Conservation (phyloP, 768 basidiomycete species). For the Galerina sulciceps region DNA sequence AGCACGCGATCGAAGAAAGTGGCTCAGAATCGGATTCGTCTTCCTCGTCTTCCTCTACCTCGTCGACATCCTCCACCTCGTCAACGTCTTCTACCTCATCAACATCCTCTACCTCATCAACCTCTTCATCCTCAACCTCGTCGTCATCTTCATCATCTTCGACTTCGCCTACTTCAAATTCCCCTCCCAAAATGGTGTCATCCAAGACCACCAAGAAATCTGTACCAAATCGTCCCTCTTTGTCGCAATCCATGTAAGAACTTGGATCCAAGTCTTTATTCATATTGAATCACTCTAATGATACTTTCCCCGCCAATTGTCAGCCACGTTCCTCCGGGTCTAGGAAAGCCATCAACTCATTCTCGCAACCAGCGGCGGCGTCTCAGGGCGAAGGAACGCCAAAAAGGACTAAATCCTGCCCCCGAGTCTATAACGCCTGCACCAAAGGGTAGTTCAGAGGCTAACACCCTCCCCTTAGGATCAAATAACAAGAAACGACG, state of each 20-base stretch:
- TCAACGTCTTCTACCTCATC: conserved; percentile 30
- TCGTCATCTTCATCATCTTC: conserved; percentile 22
- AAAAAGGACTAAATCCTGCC: conserved; percentile 5
- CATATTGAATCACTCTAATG: neutral
- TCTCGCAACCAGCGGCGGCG: conserved; percentile 62
- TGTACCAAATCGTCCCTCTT: neutral
- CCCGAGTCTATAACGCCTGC: conserved; percentile 5
- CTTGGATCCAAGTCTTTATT: neutral
- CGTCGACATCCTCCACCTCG: neutral
- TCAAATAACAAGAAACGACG: neutral
- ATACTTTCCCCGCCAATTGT: neutral
- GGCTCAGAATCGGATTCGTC: conserved; percentile 14
- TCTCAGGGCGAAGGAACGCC: conserved; percentile 40
- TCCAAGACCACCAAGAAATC: conserved; percentile 22
- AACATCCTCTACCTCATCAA: conserved; percentile 24
- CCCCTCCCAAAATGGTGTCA: conserved; percentile 26
- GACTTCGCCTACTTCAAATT: conserved; percentile 20
- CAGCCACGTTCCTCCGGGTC: conserved; percentile 55
- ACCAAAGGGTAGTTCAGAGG: conserved; percentile 35
- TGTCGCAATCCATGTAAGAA: neutral
- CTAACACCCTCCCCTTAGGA: conserved; percentile 52
- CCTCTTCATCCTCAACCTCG: conserved; percentile 20
- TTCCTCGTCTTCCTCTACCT: conserved; percentile 28
- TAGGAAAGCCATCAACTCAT: conserved; percentile 61
- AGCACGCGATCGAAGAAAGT: conserved; percentile 9